Conservation (phyloP, 1,284 basidiomycete genomes). For the Boletus semigastroideus region DNA sequence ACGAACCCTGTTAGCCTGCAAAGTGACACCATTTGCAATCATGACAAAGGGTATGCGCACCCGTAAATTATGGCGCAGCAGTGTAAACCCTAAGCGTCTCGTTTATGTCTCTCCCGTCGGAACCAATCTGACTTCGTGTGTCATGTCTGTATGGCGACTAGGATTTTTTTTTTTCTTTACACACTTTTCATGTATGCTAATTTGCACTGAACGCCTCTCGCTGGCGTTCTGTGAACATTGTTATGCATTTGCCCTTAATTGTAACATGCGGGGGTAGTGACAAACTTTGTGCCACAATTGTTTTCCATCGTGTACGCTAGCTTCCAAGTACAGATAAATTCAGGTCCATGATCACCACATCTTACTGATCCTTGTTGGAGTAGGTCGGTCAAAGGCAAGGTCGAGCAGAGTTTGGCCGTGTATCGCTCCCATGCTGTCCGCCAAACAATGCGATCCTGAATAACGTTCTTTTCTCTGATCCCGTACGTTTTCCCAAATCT, state of each 20-base stretch:
- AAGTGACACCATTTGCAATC: constrained; percentile 12
- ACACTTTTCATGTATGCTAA: constrained; percentile 18
- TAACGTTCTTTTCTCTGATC: neutral
- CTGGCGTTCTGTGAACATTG: constrained; percentile 13
- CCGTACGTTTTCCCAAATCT: neutral
- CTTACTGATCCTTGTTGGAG: too few relatives aligned
- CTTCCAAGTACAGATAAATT: constrained; percentile 28
- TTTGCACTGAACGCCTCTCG: constrained; percentile 8
- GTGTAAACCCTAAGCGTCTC: too few relatives aligned
- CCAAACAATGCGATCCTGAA: constrained; percentile 5
- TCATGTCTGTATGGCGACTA: neutral
- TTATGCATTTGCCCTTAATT: constrained; percentile 32
- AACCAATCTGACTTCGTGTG: neutral
- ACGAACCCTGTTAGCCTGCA: constrained; percentile 24
- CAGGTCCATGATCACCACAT: constrained; percentile 17
- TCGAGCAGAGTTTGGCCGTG: neutral
- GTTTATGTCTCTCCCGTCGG: neutral
- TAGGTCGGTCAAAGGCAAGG: too few relatives aligned
- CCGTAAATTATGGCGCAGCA: constrained; percentile 2
- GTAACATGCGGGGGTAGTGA: constrained; percentile 10
- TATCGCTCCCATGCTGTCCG: neutral
- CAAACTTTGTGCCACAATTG: constrained; percentile 13
- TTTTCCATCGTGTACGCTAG: constrained; percentile 17
- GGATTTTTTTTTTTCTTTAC: constrained; percentile 2
- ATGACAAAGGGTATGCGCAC: constrained; percentile 8